Conservation (phyloP, 148 eudicot genomes). For the Rhododendron griersonianum region DNA sequence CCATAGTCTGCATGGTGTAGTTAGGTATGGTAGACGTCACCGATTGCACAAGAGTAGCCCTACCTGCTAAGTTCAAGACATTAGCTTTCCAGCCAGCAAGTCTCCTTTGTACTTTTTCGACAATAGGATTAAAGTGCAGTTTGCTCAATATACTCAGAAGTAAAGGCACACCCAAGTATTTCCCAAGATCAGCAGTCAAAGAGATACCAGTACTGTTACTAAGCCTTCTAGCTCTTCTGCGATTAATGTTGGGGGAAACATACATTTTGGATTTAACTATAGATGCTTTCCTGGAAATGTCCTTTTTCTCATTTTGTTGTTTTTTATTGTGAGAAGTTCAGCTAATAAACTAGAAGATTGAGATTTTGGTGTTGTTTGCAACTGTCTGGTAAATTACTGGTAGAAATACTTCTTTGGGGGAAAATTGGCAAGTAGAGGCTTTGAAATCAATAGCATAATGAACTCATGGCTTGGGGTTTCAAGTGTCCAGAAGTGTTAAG, state of each 20-base stretch:
- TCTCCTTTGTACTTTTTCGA: too few relatives aligned
- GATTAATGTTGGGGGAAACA: too few relatives aligned
- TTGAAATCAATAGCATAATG: neutral
- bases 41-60: neutral
- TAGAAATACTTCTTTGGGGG: neutral
- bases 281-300: neutral
- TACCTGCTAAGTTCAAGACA: neutral
- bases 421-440: neutral
- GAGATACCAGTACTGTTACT: too few relatives aligned
- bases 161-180: too few relatives aligned
- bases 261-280: neutral
- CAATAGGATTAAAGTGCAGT: too few relatives aligned
- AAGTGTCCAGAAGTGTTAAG: neutral
- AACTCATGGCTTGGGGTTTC: neutral
- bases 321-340: neutral
- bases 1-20: neutral
- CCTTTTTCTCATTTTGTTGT: too few relatives aligned
- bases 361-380: neutral
- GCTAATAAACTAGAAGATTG: neutral
- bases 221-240: too few relatives aligned
- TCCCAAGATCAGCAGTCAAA: too few relatives aligned
- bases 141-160: too few relatives aligned
- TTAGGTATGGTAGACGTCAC: neutral
- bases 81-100: neutral
- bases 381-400: neutral